phyloP scores from a whole-genome alignment of 345 rosid species.

The Crucihimalaya himalaica region DNA sequence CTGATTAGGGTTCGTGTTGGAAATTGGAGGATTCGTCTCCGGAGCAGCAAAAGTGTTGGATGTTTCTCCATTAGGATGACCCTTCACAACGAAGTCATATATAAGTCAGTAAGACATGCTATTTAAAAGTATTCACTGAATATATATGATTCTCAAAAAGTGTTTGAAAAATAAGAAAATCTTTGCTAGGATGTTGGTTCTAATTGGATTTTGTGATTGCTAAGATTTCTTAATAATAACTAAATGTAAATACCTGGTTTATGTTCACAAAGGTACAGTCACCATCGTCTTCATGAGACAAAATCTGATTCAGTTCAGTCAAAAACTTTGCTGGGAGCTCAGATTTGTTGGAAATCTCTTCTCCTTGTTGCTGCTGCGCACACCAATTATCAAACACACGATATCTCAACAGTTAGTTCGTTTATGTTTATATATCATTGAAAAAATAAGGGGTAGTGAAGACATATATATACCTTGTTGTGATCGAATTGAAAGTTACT shows the following conservation, averaged over 20 bases:
- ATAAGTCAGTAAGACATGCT: not conserved
- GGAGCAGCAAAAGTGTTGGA: conserved; percentile 22
- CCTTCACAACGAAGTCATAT: conserved; percentile 18
- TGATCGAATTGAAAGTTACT: conserved; percentile 17
- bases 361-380: conserved; percentile 20
- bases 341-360: conserved; percentile 8
- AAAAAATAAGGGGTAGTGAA: not conserved
- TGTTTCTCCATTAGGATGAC: conserved; percentile 21
- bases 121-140: not conserved
- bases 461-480: conserved; percentile 22
- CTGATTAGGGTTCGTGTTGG: conserved; percentile 9
- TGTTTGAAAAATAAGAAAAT: not conserved
- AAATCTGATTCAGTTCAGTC: conserved; percentile 15
- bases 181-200: not conserved
- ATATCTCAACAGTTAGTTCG: not conserved
- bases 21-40: conserved; percentile 3
- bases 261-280: conserved; percentile 7
- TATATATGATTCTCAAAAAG: no score
- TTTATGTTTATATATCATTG: not conserved
- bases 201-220: not conserved
- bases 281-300: conserved; percentile 18
- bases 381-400: not conserved
- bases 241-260: conserved; percentile 33
- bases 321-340: conserved; percentile 9
- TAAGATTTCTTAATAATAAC: not conserved